Percentiles rank a stretch among this genome's conserved stretches.
phyloP scores from a whole-genome alignment of 306 rosid species.

The Cyamopsis tetragonoloba region DNA sequence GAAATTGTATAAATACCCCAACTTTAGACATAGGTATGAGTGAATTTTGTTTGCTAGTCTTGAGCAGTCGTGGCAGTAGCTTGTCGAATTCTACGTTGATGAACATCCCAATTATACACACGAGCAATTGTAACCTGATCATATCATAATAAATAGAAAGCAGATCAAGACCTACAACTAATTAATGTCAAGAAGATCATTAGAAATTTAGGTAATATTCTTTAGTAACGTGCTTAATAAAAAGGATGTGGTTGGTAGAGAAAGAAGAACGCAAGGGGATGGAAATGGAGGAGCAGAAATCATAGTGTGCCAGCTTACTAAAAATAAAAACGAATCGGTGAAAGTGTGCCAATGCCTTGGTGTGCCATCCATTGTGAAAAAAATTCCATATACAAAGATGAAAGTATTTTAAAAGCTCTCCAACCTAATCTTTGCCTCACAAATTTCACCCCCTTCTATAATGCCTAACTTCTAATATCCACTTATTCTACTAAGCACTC shows the following conservation, averaged over 20 bases:
- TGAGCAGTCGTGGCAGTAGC: conserved; percentile 25
- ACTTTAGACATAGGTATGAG: conserved; percentile 5
- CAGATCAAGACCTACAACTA: neutral
- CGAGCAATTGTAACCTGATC: conserved; percentile 74
- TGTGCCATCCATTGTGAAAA: neutral
- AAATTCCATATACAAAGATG: neutral
- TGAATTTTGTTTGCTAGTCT: conserved; percentile 23
- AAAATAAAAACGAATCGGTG: neutral
- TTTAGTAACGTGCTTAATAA: neutral
- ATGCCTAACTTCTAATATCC: neutral
- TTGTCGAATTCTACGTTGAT: conserved; percentile 55
- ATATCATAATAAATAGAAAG: conserved; percentile 9
- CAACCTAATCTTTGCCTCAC: too few species aligned
- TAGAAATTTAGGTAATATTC: neutral
- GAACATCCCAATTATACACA: conserved; percentile 78
- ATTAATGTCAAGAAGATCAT: neutral
- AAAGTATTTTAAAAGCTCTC: too few species aligned
- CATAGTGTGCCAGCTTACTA: neutral
- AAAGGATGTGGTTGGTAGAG: neutral
- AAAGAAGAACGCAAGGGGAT: neutral
- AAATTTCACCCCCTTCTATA: neutral
- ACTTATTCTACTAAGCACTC: neutral
- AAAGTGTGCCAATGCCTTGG: neutral
- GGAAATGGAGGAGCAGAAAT: neutral
- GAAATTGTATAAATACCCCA: conserved; percentile 17